Conservation (phyloP, 1,139 yeast species). For the Suhomyces taliae region DNA sequence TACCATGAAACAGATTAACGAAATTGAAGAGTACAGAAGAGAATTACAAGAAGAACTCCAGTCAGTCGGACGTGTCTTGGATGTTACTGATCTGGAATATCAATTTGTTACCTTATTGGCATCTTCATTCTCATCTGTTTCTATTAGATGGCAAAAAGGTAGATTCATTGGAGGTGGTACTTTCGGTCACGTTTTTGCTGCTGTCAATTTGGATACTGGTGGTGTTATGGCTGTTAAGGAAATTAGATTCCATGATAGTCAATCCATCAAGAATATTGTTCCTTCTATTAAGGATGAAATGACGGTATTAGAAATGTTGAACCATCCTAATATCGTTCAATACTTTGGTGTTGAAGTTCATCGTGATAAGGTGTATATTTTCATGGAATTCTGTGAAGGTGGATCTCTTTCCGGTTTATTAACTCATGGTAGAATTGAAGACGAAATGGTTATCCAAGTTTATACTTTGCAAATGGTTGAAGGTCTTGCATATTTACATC, state of each 20-base stretch:
- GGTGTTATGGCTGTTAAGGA: constrained; percentile 97
- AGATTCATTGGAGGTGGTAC: constrained; percentile 93
- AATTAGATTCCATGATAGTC: constrained; percentile 86
- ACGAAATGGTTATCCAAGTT: constrained; percentile 88
- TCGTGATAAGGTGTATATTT: constrained; percentile 89
- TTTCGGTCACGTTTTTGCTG: constrained; percentile 91
- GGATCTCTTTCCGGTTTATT: constrained; percentile 86
- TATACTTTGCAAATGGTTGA: constrained; percentile 92
- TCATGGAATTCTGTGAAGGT: constrained; percentile 97
- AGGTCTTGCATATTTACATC: constrained; percentile 92
- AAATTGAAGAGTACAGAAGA: constrained; percentile 57
- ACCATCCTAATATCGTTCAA: constrained; percentile 95
- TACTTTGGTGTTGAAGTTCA: constrained; percentile 97
- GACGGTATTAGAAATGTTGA: constrained; percentile 92
- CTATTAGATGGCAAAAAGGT: constrained; percentile 98
- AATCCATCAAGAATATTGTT: constrained; percentile 79
- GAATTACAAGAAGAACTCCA: constrained; percentile 49
- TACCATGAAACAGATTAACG: constrained; percentile 57
- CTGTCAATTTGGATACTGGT: constrained; percentile 91
- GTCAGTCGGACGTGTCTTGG: constrained; percentile 84
- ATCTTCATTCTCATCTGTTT: constrained; percentile 84
- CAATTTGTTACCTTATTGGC: constrained; percentile 86
- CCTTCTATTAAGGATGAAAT: constrained; percentile 93
- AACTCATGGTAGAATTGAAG: constrained; percentile 88
- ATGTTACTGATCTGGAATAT: constrained; percentile 82